Evolutionary conservation across 352 stramenopile genomes (phyloP), one percentile per base, ranked within the genome.

Genomic region (Peronospora tabacina): DNA sequence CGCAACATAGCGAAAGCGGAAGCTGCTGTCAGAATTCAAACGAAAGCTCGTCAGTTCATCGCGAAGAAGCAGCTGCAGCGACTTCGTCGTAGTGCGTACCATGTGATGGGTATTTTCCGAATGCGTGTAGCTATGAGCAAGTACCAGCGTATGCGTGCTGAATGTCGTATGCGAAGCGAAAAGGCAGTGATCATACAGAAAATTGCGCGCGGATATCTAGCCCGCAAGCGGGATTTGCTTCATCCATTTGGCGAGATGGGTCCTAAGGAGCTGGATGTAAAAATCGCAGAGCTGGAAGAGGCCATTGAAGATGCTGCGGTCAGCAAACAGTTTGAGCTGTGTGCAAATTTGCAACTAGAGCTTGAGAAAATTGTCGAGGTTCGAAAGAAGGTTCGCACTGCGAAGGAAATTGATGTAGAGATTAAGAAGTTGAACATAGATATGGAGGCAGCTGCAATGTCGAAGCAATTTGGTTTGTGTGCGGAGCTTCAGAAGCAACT

Each of bases 311-410:
- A 86, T n/a, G 84, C 84, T 16, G 82, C 80, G 0, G 58, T 69
- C 15, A 83, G 75, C 61, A 93, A 91, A 49, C 75, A 95, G 52
- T 95, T 95, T 59, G 81, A 94, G 24, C 45, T 80, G 44, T 95
- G 82, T 33, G 73, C 82, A 0, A 85, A 83, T 22, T 55, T 95
- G 30, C 84, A 94, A 49, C 81, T 90, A 13, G 82, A 95, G 12
- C 55, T 94, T 3, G 81, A 94, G 34, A 80, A 77, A 37, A 67
- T 90, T 24, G 71, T 93, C 0, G 80, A 91, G 13, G 82, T 79
- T 7, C 77, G 81, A 13, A 89, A 89, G 55, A 83, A 82, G 42
- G 80, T 93, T 7, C 81, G 82, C n/a, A 95, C 82, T 0, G 74
- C 79, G 0, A 94, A 95, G 49, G 82, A 95, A 46, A 73, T 95